phyloP scores from a whole-genome alignment of 2,329 filamentous ascomycete species.

The Aspergillus brunneoviolaceus region DNA sequence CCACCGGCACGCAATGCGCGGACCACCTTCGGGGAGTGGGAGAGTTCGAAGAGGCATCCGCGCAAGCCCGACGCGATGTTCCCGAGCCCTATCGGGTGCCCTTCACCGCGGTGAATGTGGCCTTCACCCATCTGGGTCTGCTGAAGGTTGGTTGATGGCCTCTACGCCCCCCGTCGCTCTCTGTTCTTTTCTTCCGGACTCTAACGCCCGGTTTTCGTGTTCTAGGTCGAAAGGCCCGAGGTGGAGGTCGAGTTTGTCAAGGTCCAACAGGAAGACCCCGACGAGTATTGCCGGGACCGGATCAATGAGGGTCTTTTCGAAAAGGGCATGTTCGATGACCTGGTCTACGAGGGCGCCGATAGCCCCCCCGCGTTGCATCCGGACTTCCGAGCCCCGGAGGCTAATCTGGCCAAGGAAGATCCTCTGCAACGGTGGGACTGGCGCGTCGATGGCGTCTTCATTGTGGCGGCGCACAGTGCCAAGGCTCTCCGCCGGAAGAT shows the following conservation, averaged over 20 bases:
- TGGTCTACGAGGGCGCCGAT: conserved; percentile 20
- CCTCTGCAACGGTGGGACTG: background rate
- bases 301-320: conserved; percentile 11
- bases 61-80: background rate
- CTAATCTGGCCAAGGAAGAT: background rate
- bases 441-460: conserved; percentile 13
- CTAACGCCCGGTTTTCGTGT: too few relatives aligned
- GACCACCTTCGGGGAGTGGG: background rate
- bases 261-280: background rate
- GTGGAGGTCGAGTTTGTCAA: background rate
- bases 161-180: background rate
- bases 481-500: conserved; percentile 11
- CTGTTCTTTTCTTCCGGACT: too few relatives aligned
- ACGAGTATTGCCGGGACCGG: conserved; percentile 1
- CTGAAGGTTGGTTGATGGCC: conserved; percentile 9
- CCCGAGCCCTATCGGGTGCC: conserved; percentile 4
- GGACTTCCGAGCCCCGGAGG: conserved; percentile 17
- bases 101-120: conserved; percentile 15
- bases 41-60: background rate
- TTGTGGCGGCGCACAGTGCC: conserved; percentile 14
- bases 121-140: conserved; percentile 15
- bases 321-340: conserved; percentile 19
- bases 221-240: conserved; percentile 4
- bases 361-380: conserved; percentile 10
- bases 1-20: conserved; percentile 16